These are phyloP conservation scores for Ampelomyces quisqualis DNA, from an alignment of 2,329 filamentous ascomycete species.

Conservation along the genomic window DNA sequence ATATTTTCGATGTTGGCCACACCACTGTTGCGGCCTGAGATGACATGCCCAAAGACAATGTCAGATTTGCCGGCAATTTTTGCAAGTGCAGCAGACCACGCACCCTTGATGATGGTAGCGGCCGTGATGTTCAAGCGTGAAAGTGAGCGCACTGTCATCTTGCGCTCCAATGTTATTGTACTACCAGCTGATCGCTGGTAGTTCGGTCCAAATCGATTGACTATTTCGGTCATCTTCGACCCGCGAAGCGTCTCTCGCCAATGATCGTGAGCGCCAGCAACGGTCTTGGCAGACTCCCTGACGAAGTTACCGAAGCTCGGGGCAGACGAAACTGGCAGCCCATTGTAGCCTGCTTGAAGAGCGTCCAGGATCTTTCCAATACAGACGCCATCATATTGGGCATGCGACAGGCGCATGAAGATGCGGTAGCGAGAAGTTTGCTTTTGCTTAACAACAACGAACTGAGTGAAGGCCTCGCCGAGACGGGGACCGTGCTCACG, in stretches of 20 bases:
- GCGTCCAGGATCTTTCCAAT: constrained; percentile 32
- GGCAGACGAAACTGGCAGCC: constrained; percentile 33
- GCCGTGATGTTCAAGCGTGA: constrained; percentile 40
- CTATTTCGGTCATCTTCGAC: constrained; percentile 40
- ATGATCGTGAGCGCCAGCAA: constrained; percentile 33
- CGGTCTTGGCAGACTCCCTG: constrained; percentile 28
- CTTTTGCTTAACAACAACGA: constrained; percentile 36
- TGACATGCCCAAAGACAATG: constrained; percentile 47
- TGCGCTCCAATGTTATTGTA: constrained; percentile 33
- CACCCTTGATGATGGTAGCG: constrained; percentile 51
- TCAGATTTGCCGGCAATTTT: constrained; percentile 42
- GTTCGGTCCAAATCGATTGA: constrained; percentile 36
- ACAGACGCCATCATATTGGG: constrained; percentile 40
- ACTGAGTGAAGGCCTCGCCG: constrained; percentile 36
- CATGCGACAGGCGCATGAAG: constrained; percentile 38
- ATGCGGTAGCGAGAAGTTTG: constrained; percentile 31
- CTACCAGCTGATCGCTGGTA: constrained; percentile 33
- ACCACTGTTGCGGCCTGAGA: constrained; percentile 45
- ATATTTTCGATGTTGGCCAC: constrained; percentile 43
- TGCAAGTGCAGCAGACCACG: constrained; percentile 48
- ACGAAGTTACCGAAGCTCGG: constrained; percentile 38
- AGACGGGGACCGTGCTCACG: constrained; percentile 32
- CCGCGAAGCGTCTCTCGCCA: constrained; percentile 36
- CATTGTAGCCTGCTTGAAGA: constrained; percentile 37
- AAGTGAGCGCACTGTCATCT: constrained; percentile 21